Conservation (phyloP, 2,329 filamentous ascomycete species). For the Fusarium haematococcum region DNA sequence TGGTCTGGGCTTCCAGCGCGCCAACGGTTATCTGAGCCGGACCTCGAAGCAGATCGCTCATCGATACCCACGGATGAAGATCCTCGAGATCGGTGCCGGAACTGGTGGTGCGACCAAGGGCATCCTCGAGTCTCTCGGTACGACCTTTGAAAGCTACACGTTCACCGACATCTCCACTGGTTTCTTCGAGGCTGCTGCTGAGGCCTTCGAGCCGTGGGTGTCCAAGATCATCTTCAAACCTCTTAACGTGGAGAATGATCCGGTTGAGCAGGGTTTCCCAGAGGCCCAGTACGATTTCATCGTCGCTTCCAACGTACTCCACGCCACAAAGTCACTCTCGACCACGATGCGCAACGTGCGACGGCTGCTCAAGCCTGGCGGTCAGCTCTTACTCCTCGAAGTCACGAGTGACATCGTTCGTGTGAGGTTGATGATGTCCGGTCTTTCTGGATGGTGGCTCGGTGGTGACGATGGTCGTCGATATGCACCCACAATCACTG, state of each 20-base stretch:
- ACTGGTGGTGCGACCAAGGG: conserved; percentile 3
- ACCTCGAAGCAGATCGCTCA: not conserved
- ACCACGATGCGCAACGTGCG: conserved; percentile 31
- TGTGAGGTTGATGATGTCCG: not conserved
- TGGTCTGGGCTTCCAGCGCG: not conserved
- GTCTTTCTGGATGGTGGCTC: conserved; percentile 15
- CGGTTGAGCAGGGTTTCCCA: conserved; percentile 46
- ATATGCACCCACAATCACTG: not conserved
- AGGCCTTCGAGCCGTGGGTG: not conserved
- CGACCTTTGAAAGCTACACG: not conserved
- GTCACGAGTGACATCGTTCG: not conserved
- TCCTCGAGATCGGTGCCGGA: not conserved
- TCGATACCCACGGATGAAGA: not conserved
- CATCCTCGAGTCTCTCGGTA: not conserved
- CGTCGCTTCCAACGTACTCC: conserved; percentile 52
- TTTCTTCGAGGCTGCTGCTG: conserved; percentile 9
- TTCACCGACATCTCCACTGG: conserved; percentile 23
- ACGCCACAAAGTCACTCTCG: conserved; percentile 43
- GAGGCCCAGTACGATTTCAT: conserved; percentile 50
- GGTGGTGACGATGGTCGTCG: conserved; percentile 8
- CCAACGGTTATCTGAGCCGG: not conserved
- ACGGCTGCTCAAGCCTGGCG: conserved; percentile 43
- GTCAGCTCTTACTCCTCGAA: conserved; percentile 37
- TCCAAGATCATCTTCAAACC: not conserved
- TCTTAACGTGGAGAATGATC: conserved; percentile 38